Evolutionary conservation across 2,329 filamentous ascomycete species (phyloP), one percentile per base, ranked within the genome.

Genomic region (Colletotrichum godetiae): DNA sequence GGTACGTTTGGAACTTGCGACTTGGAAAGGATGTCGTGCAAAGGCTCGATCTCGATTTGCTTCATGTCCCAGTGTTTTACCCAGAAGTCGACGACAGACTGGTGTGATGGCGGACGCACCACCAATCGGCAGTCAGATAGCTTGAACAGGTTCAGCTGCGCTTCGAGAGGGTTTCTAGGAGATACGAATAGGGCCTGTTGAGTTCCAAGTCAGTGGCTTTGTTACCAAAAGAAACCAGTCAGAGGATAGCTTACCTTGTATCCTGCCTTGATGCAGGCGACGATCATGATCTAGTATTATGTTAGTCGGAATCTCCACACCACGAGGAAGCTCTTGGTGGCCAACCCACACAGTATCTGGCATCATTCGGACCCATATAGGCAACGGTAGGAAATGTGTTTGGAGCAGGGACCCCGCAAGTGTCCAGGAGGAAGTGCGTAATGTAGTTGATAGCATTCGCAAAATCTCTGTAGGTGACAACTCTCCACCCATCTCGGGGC

Each of bases 301-400:
- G 22, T 73, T 2, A 73, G 60, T 19, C 7, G 19, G 19, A 7
- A 11, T 13, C 1, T n/a, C 10, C 15, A 29, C 4, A 3, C 2
- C 2, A 1, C 1, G 2, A 6, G 3, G 1, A 3, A 3, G 2
- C 42, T 42, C 1, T 70, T 46, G 1, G 78, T 75, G 22, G 7
- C 19, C n/a, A 13, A 56, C 67, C 27, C 24, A 73, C 70, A 7
- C 78, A 75, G 49, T 85, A 84, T 49, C 84, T 76, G 4, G 84
- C 58, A 75, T 86, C 84, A 61, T 82, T 84, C 0, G 83, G 84
- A 0, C 85, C 86, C 52, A 87, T 82, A 76, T 86, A 88, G 2
- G 84, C 83, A 29, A 88, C 79, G 0, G 84, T 86, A 1, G 82
- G 83, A 60, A 81, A 76, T 1, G 76, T 66, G 65, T 77, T 69